Evolutionary conservation across 192 early-diverging fungal genomes (phyloP).

Genomic region (Coemansia sp.): DNA sequence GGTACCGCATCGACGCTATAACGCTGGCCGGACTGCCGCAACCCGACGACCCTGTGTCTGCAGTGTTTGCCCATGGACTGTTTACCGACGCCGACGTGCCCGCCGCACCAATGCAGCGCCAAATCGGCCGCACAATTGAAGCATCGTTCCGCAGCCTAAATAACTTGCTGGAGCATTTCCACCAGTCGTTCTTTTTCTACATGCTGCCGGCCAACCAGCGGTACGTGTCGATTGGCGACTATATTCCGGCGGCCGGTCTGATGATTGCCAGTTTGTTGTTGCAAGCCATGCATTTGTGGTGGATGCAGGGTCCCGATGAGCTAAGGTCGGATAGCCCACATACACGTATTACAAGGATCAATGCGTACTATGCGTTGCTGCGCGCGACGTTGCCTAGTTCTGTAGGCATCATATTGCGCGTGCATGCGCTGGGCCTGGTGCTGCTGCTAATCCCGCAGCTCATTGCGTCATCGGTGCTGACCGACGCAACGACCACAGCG

Average conservation of each 20-base stretch:
- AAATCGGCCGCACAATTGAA: conserved; percentile 64
- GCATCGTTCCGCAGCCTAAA: conserved; percentile 80
- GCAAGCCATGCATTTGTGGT: conserved; percentile 61
- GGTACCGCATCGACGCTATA: conserved; percentile 78
- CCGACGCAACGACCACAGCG: conserved; percentile 21
- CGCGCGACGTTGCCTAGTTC: conserved; percentile 29
- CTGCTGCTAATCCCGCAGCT: conserved; percentile 25
- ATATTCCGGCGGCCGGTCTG: conserved; percentile 80
- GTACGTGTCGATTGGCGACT: conserved; percentile 87
- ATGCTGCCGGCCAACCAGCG: conserved; percentile 72
- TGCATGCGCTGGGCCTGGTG: conserved; percentile 51
- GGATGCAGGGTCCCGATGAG: conserved; percentile 41
- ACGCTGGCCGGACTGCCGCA: conserved; percentile 55
- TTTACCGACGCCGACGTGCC: neutral
- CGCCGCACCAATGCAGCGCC: conserved; percentile 3
- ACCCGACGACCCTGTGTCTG: conserved; percentile 14
- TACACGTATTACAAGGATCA: conserved; percentile 42
- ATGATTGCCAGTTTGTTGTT: conserved; percentile 70
- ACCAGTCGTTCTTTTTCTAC: conserved; percentile 98
- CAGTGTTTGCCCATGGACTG: conserved; percentile 4
- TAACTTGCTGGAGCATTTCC: conserved; percentile 90
- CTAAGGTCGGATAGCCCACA: conserved; percentile 33
- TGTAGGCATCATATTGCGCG: conserved; percentile 23
- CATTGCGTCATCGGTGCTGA: conserved; percentile 20
- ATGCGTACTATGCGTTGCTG: conserved; percentile 39